Evolutionary conservation across 768 basidiomycete species (phyloP).

Genomic region (Agaricus sinodeliciosus): DNA sequence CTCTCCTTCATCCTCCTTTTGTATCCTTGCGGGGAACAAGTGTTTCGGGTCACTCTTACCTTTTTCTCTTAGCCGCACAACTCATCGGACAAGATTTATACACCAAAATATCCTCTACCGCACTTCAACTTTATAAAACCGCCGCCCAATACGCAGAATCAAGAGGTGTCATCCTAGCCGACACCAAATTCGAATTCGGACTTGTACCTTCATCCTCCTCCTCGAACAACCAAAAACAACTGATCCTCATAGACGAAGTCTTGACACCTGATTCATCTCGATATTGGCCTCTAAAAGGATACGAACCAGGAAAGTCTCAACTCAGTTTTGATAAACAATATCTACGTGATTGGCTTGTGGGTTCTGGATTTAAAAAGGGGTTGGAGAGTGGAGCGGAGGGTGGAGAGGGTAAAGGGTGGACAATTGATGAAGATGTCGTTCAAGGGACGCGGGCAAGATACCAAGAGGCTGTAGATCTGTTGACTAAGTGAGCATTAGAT

Average conservation of each 20-base stretch:
- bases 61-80: constrained; percentile 42
- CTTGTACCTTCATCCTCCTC: constrained; percentile 44
- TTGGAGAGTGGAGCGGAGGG: constrained; percentile 70
- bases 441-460: constrained; percentile 75
- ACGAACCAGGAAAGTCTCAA: constrained; percentile 69
- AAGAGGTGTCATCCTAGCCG: constrained; percentile 87
- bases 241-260: constrained; percentile 94
- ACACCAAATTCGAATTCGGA: constrained; percentile 99
- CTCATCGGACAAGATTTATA: constrained; percentile 66
- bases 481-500: constrained; percentile 28
- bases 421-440: constrained; percentile 70
- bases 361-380: constrained; percentile 67
- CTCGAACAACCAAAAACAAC: constrained; percentile 16
- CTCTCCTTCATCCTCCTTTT: neutral
- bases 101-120: constrained; percentile 46
- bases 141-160: constrained; percentile 70
- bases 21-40: neutral
- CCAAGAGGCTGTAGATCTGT: constrained; percentile 61
- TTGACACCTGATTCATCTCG: constrained; percentile 96
- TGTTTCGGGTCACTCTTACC: constrained; percentile 3
- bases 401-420: constrained; percentile 67
- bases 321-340: constrained; percentile 97
- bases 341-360: constrained; percentile 82
- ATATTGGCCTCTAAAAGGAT: constrained; percentile 84
- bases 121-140: constrained; percentile 62